A percentile compares a stretch with the other conserved stretches of the same genome.
Evolutionary conservation across 345 rosid genomes (phyloP).

Genomic region (Toxicodendron radicans): DNA sequence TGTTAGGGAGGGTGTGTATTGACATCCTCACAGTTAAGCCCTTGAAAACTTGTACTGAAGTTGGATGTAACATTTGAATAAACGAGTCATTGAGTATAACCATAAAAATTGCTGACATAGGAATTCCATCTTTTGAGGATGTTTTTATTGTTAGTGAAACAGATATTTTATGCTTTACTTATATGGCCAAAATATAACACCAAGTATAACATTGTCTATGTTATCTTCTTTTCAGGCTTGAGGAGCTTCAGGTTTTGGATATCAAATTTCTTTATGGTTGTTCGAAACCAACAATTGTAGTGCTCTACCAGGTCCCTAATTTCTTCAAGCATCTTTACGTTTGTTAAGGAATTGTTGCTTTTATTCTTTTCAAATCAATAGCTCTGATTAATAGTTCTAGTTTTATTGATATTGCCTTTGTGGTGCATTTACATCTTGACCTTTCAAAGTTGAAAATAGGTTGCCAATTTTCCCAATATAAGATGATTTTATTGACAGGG

Average conservation of each 20-base stretch:
- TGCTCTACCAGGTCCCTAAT: constrained; percentile 72
- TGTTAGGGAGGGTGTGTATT: not conserved
- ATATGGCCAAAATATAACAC: not conserved
- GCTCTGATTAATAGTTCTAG: not conserved
- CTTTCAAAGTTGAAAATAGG: not conserved
- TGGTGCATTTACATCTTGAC: not conserved
- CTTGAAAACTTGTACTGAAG: not conserved
- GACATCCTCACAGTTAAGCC: not conserved
- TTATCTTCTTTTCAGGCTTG: constrained; percentile 60
- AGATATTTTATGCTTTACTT: not conserved
- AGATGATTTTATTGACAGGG: not conserved
- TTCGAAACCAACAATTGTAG: constrained; percentile 85
- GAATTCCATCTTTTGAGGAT: not conserved
- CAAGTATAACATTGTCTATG: constrained; percentile 3
- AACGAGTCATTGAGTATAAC: not conserved
- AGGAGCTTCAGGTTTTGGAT: constrained; percentile 95
- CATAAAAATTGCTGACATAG: not conserved
- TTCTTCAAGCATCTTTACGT: constrained; percentile 13
- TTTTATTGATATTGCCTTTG: not conserved
- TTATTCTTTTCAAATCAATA: not conserved
- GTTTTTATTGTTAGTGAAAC: constrained; percentile 1
- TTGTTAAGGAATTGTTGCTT: not conserved
- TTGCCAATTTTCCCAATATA: not conserved
- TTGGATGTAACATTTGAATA: not conserved
- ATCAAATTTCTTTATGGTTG: constrained; percentile 93